These are phyloP conservation scores for Saturnispora saitoi DNA, from an alignment of 805 yeast genomes.

Conservation along the genomic window DNA sequence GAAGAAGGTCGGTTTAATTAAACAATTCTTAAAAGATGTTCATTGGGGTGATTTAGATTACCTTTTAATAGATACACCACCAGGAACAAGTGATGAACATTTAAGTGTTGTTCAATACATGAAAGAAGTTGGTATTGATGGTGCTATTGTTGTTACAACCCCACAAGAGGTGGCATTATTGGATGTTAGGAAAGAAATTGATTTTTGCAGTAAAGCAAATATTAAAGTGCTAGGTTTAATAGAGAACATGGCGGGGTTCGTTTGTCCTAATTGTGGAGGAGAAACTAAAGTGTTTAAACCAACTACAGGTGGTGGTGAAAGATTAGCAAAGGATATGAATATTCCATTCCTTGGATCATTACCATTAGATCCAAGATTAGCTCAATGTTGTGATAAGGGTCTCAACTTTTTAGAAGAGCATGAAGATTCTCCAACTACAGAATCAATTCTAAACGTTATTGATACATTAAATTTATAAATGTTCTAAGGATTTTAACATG, in stretches of 20 bases:
- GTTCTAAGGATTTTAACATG: constrained; percentile 3
- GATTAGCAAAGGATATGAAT: constrained; percentile 68
- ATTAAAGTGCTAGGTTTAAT: constrained; percentile 83
- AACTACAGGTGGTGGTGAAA: constrained; percentile 94
- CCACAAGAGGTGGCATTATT: constrained; percentile 96
- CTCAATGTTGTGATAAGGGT: constrained; percentile 81
- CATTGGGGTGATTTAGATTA: constrained; percentile 91
- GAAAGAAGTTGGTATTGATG: constrained; percentile 88
- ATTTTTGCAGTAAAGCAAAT: constrained; percentile 86
- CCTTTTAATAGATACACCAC: constrained; percentile 91
- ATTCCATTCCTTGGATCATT: constrained; percentile 84
- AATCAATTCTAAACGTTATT: constrained; percentile 78
- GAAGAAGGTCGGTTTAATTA: constrained; percentile 88
- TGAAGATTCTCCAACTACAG: constrained; percentile 90
- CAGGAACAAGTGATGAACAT: constrained; percentile 98
- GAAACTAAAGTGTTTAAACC: constrained; percentile 86
- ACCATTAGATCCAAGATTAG: constrained; percentile 93
- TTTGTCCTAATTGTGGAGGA: constrained; percentile 89
- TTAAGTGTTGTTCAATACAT: constrained; percentile 79
- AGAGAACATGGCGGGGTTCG: constrained; percentile 98
- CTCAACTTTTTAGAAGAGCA: constrained; percentile 71
- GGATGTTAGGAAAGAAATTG: constrained; percentile 93
- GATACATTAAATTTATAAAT: constrained; percentile 29
- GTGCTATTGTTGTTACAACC: constrained; percentile 90
- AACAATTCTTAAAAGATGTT: constrained; percentile 88